Evolutionary conservation across 352 stramenopile genomes (phyloP).

Genomic region (Phytopythium ostracodes): DNA sequence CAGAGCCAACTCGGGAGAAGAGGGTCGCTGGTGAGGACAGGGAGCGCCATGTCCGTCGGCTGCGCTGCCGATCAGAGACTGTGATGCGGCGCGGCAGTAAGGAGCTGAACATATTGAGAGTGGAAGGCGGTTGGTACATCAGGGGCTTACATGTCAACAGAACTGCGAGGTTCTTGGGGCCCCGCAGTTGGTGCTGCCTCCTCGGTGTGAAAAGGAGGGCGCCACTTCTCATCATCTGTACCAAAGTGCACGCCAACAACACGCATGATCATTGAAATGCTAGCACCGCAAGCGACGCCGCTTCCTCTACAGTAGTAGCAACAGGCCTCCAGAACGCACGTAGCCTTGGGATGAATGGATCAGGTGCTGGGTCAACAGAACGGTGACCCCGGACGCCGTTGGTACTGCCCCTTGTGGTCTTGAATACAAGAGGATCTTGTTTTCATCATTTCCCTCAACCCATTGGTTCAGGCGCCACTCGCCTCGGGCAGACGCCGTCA

Average conservation of each 20-base stretch:
- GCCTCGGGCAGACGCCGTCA: background rate
- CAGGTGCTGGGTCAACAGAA: too few species aligned
- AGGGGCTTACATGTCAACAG: background rate
- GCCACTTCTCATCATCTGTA: background rate
- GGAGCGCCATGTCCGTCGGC: slow-evolving; percentile 20
- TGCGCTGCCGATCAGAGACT: background rate
- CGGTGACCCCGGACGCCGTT: too few species aligned
- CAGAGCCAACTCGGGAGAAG: slow-evolving; percentile 19
- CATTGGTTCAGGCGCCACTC: too few species aligned
- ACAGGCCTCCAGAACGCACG: too few species aligned
- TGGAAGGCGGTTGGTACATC: background rate
- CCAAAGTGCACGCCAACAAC: background rate
- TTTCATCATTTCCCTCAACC: slow-evolving; percentile 11
- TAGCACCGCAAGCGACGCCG: too few species aligned
- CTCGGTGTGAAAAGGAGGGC: background rate
- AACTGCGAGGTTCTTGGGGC: background rate
- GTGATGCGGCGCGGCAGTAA: background rate
- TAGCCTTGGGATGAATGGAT: background rate
- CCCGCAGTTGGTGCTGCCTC: slow-evolving; percentile 3
- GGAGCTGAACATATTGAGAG: background rate
- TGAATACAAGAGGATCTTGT: slow-evolving; percentile 4
- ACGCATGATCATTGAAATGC: background rate
- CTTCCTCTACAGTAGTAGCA: too few species aligned
- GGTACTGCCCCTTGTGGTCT: too few species aligned
- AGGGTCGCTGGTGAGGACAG: slow-evolving; percentile 30